These are phyloP conservation scores for Penicillium sclerotigenum DNA, from an alignment of 2,329 filamentous ascomycete genomes.

Conservation along the genomic window DNA sequence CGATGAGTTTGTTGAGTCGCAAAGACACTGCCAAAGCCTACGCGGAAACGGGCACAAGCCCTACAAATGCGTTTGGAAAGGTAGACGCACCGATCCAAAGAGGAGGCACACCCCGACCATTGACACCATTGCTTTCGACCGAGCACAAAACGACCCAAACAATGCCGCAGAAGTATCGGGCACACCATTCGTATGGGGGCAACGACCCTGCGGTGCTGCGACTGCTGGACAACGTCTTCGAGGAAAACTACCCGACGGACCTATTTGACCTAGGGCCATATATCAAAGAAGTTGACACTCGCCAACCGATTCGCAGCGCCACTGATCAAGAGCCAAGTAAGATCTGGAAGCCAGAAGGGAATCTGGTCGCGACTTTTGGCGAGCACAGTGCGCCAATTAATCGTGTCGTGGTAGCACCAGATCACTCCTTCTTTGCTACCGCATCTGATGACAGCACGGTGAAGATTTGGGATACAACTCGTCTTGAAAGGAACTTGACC, in stretches of 20 bases:
- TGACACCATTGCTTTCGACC: slow-evolving; percentile 38
- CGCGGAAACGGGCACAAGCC: slow-evolving; percentile 63
- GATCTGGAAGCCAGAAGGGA: slow-evolving; percentile 79
- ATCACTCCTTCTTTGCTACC: slow-evolving; percentile 92
- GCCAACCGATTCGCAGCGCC: slow-evolving; percentile 53
- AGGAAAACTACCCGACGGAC: slow-evolving; percentile 60
- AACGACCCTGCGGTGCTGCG: slow-evolving; percentile 63
- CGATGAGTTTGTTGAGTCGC: slow-evolving; percentile 59
- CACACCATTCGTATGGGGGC: slow-evolving; percentile 80
- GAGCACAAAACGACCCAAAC: slow-evolving; percentile 27
- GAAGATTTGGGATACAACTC: slow-evolving; percentile 87
- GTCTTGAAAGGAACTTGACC: slow-evolving; percentile 86
- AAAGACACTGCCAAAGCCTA: slow-evolving; percentile 58
- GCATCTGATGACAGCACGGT: slow-evolving; percentile 87
- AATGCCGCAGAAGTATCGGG: slow-evolving; percentile 50
- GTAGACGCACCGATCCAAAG: slow-evolving; percentile 54
- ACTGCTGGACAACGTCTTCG: slow-evolving; percentile 79
- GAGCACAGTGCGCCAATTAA: slow-evolving; percentile 84
- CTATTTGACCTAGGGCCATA: slow-evolving; percentile 70
- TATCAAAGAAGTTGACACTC: slow-evolving; percentile 63
- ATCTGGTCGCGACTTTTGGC: slow-evolving; percentile 79
- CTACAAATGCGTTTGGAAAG: slow-evolving; percentile 62
- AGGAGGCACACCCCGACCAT: slow-evolving; percentile 33
- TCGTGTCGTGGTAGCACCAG: slow-evolving; percentile 76
- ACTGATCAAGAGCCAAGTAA: slow-evolving; percentile 55